These are phyloP conservation scores for Stagonosporopsis cucurbitacearum DNA, from an alignment of 2,329 filamentous ascomycete species.

Conservation along the genomic window DNA sequence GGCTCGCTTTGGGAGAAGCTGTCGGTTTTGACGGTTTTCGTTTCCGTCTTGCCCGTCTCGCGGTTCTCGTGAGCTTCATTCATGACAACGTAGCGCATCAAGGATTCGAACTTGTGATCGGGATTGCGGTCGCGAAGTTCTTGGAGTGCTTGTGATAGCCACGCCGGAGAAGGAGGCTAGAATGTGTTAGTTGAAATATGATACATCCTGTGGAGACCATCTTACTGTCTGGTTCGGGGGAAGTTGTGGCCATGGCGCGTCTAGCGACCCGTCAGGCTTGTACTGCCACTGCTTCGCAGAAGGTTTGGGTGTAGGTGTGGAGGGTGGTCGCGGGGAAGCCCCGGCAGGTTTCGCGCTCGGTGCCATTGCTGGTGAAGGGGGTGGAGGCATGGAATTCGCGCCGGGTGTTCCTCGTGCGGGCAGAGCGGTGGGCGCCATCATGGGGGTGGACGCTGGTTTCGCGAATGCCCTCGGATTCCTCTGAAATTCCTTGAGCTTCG, in stretches of 20 bases:
- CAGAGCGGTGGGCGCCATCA: constrained; percentile 54
- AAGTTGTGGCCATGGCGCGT: constrained; percentile 66
- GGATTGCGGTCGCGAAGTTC: constrained; percentile 74
- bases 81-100: constrained; percentile 88
- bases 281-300: constrained; percentile 46
- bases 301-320: constrained; percentile 47
- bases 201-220: neutral
- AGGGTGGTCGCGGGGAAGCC: constrained; percentile 39
- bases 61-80: constrained; percentile 58
- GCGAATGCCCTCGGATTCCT: constrained; percentile 58
- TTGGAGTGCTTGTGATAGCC: constrained; percentile 78
- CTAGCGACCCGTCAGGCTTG: constrained; percentile 64
- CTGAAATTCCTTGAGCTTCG: constrained; percentile 72
- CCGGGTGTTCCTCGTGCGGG: constrained; percentile 59
- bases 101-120: constrained; percentile 82
- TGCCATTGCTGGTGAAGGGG: constrained; percentile 54
- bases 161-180: constrained; percentile 83
- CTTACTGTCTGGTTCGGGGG: constrained; percentile 70
- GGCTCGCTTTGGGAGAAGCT: constrained; percentile 56
- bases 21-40: constrained; percentile 61
- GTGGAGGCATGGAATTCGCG: constrained; percentile 63
- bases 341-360: constrained; percentile 43
- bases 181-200: constrained; percentile 22
- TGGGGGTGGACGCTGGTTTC: constrained; percentile 53
- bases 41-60: constrained; percentile 62